Base-by-base conservation (phyloP, 2,329 filamentous ascomycete species). In the Aspergillus thermomutatus region DNA sequence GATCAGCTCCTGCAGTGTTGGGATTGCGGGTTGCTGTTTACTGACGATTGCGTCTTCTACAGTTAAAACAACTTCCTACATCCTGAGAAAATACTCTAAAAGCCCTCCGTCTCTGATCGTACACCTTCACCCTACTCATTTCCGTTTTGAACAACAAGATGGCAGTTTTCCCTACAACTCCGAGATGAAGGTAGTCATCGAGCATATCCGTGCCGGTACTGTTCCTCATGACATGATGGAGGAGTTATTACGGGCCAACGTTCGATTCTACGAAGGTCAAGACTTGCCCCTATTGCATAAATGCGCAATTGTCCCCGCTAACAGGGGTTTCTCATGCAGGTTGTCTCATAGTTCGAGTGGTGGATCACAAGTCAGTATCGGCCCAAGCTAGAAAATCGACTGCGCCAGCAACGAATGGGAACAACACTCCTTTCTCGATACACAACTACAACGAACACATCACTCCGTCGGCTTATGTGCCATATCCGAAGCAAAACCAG, bases 61-160 rank as follows among this genome's bases (percentile, higher is more conserved):
- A 92, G 91, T 93, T 46, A 83, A 88, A 71, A 89, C 87, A 28
- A 85, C 87, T 59, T 76, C 83, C 14, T 90, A 94, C 66, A 91
- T 97, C 49, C 80, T 97, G n/a, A 87, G 84, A 66, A 96, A 92
- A 75, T 92, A 88, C 74, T 81, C 79, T 43, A 85, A 83, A 67
- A 82, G 82, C 51, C 85, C 87, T 8, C 92, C 94, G 0, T 97
- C 93, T 3, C 80, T 99, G 25, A 86, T 93, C 51, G 80, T 99
- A 25, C 92, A 97, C 72, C 80, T 99, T 31, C 87, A 97, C 70
- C 82, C 87, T 9, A 91, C 84, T 4, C 88, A 96, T 75, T 97
- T 96, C 71, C 86, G 89, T 56, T 96, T 99, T 76, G 93, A 97
- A 65, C 87, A 92, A 66, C 93, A 97, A 74, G 92, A 96, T 73